Evolutionary conservation across 164 flowering plant genomes (phyloP).

Genomic region (Chimonanthus salicifolius): DNA sequence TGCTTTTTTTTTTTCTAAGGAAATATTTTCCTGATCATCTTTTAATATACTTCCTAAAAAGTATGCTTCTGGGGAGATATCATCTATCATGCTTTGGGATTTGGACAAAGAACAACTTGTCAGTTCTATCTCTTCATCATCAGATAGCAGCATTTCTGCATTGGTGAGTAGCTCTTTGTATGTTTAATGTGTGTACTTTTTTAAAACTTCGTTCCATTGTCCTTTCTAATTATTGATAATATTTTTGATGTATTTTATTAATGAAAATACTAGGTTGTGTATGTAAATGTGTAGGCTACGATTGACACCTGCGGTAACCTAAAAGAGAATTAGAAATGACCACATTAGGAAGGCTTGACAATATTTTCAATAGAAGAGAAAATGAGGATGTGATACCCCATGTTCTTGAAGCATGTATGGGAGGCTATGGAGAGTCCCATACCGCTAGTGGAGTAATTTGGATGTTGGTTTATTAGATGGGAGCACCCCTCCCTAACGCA

Average conservation of each 20-base stretch:
- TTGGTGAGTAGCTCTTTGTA: slow-evolving; percentile 42
- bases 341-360: not conserved
- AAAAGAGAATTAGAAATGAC: not conserved
- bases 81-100: slow-evolving; percentile 92
- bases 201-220: not conserved
- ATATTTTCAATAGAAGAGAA: no score
- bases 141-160: slow-evolving; percentile 78
- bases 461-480: no score
- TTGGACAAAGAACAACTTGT: slow-evolving; percentile 86
- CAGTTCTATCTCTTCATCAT: slow-evolving; percentile 53
- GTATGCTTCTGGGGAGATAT: slow-evolving; percentile 87
- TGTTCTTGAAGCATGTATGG: no score
- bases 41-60: slow-evolving; percentile 10
- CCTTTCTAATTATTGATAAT: not conserved
- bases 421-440: no score
- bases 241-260: not conserved
- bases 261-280: not conserved
- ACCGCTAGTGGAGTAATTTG: no score
- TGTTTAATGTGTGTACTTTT: no score
- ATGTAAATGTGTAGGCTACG: no score
- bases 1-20: no score
- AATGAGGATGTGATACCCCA: no score
- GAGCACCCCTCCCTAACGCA: no score
- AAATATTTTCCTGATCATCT: no score
- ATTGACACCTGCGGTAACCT: no score